Percentiles rank a stretch among this genome's conserved stretches.
Evolutionary conservation across 192 early-diverging fungal species (phyloP).

Genomic region (Kickxella alabastrina): DNA sequence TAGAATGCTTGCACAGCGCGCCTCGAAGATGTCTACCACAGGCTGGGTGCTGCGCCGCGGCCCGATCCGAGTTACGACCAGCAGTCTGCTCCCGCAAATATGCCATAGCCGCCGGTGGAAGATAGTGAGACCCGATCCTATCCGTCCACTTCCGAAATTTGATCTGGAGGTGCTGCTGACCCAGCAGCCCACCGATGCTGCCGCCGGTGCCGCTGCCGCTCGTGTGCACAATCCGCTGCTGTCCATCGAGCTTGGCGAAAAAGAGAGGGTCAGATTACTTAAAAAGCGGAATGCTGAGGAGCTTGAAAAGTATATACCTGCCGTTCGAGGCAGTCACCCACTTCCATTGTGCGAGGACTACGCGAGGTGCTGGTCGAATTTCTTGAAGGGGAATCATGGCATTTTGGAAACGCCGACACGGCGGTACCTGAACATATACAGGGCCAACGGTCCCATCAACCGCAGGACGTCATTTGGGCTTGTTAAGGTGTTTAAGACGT

Average conservation of each 20-base stretch:
- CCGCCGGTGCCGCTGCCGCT: no score
- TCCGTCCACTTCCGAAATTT: neutral
- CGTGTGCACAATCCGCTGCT: slow-evolving; percentile 38
- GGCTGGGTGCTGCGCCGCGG: neutral
- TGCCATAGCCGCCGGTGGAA: slow-evolving; percentile 23
- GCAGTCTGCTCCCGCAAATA: neutral
- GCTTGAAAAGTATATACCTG: slow-evolving; percentile 1
- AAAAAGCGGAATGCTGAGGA: neutral
- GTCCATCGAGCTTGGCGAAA: neutral
- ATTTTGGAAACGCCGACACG: slow-evolving; percentile 31
- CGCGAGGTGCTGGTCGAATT: slow-evolving; percentile 1
- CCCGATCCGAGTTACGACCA: neutral
- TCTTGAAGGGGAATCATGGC: slow-evolving; percentile 13
- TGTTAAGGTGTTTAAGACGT: slow-evolving; percentile 8
- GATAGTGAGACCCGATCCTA: neutral
- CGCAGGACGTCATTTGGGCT: slow-evolving; percentile 6
- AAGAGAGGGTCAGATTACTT: neutral
- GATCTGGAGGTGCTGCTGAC: slow-evolving; percentile 5
- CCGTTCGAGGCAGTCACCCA: slow-evolving; percentile 11
- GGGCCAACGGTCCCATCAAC: slow-evolving; percentile 1
- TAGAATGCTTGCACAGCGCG: slow-evolving; percentile 5
- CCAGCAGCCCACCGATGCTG: no score
- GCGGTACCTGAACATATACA: neutral
- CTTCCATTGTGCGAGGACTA: slow-evolving; percentile 17
- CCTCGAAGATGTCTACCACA: neutral